A percentile compares a stretch with the other conserved stretches of the same genome.
These are phyloP conservation scores for Hypoxylon perforatum DNA, from an alignment of 495 filamentous ascomycete species.

Conservation along the genomic window DNA sequence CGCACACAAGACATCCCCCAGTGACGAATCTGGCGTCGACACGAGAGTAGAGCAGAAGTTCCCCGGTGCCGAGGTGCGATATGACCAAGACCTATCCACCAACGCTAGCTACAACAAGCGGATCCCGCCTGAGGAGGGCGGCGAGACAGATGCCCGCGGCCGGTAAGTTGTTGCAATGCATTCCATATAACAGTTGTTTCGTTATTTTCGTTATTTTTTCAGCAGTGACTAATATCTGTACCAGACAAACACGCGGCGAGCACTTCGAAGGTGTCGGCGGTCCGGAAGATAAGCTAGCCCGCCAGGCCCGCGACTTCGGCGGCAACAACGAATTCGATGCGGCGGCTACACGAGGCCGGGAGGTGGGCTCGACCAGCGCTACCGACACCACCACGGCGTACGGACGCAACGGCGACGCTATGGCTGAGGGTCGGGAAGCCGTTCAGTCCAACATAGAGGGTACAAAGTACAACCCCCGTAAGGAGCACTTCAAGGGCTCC, in stretches of 20 bases:
- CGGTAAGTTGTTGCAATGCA: conserved; percentile 35
- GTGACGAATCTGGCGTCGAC: conserved; percentile 49
- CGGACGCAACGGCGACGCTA: conserved; percentile 9
- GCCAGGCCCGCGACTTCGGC: conserved; percentile 43
- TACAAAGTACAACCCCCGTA: conserved; percentile 22
- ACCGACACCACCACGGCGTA: conserved; percentile 13
- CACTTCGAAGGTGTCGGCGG: conserved; percentile 50
- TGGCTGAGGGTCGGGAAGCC: conserved; percentile 38
- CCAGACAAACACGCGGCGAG: conserved; percentile 45
- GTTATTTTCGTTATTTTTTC: too few species aligned
- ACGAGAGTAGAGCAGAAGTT: conserved; percentile 47
- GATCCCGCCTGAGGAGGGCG: conserved; percentile 54
- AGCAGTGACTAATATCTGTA: background rate
- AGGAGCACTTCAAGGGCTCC: conserved; percentile 38
- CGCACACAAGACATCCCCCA: conserved; percentile 25
- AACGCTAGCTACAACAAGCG: conserved; percentile 50
- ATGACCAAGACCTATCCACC: conserved; percentile 48
- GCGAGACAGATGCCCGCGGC: conserved; percentile 48
- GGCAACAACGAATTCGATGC: conserved; percentile 42
- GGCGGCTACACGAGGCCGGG: conserved; percentile 11
- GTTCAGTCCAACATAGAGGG: conserved; percentile 31
- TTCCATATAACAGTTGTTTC: background rate
- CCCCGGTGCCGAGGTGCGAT: conserved; percentile 45
- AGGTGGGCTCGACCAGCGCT: conserved; percentile 10
- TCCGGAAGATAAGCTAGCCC: conserved; percentile 46